Base-by-base conservation (phyloP, 2,329 filamentous ascomycete species). In the Nigrograna mackinnonii region DNA sequence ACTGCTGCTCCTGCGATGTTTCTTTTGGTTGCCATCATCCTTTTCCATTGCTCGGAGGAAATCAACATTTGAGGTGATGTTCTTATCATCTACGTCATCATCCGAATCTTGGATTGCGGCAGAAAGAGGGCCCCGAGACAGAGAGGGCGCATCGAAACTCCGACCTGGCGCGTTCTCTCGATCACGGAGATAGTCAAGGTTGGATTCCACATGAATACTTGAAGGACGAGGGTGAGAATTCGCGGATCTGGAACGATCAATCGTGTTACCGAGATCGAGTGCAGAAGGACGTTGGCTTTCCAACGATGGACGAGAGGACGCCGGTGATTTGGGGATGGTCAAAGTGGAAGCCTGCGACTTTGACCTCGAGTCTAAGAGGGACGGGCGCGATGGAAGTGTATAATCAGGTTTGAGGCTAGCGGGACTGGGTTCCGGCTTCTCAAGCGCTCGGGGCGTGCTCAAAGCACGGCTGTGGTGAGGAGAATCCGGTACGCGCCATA, bases 161-260 rank as follows among this genome's bases (percentile, higher is more conserved):
- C 64, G 63, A 49, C 56, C 46, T 54, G 73, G 54, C 53, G 79
- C 74, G 17, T 75, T 76, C 60, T 95, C 91, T 38, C 84, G 80
- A 55, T 94, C 90, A 17, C 89, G 85, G 14, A 95, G 75, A 58
- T 89, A 90, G 45, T 95, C 91, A 39, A 94, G 76, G 59, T 87
- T 91, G 0, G 87, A 87, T 55, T 91, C 87, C 3, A 95, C 79
- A 63, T 91, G 89, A 22, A 89, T 88, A 65, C 91, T 96, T 1
- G 83, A 77, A 61, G 92, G 92, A 34, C 92, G 80, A 40, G 83
- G 78, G 47, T 85, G 83, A 54, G 78, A 67, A 53, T 82, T 82
- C n/a, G 83, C 79, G 18, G 86, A 85, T 58, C 79, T 84, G 1
- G 83, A 80, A 21, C 82, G 72, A 26, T 71, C 72, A 6, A 84